Evolutionary conservation across 768 basidiomycete species (phyloP).

Genomic region (Lactifluus pinguis): DNA sequence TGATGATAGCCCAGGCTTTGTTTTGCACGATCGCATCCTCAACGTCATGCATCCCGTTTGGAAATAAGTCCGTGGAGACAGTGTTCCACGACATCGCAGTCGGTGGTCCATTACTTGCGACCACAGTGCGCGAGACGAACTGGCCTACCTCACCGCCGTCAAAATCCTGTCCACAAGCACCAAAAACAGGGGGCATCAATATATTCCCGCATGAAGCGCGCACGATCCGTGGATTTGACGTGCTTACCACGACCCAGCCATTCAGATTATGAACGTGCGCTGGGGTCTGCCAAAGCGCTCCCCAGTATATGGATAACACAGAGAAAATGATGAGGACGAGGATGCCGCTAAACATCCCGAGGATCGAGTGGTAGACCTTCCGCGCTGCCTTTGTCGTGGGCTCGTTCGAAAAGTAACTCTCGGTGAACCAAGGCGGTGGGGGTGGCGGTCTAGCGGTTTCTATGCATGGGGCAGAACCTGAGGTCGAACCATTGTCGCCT

Average conservation of each 20-base stretch:
- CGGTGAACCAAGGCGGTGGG: conserved; percentile 16
- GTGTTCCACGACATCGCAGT: conserved; percentile 39
- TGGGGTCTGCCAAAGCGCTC: conserved; percentile 40
- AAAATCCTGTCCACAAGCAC: conserved; percentile 38
- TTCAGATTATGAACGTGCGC: conserved; percentile 32
- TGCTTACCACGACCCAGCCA: conserved; percentile 50
- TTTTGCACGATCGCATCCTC: conserved; percentile 40
- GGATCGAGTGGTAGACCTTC: conserved; percentile 33
- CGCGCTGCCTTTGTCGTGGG: conserved; percentile 25
- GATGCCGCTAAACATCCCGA: conserved; percentile 28
- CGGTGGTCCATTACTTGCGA: conserved; percentile 23
- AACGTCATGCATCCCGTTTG: conserved; percentile 36
- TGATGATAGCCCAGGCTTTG: conserved; percentile 44
- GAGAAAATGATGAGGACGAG: conserved; percentile 36
- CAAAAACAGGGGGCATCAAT: not conserved
- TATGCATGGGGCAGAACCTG: not conserved
- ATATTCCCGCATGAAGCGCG: not conserved
- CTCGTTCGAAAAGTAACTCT: conserved; percentile 18
- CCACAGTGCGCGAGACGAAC: conserved; percentile 33
- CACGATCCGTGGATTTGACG: not conserved
- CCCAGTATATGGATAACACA: conserved; percentile 54
- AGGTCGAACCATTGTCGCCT: not conserved
- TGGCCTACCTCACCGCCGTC: conserved; percentile 47
- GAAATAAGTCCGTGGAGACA: conserved; percentile 35
- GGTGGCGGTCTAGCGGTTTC: not conserved